Percentiles rank a stretch among this genome's conserved stretches.
Conservation (phyloP, 352 stramenopile species). For the Discostella stelligera region DNA sequence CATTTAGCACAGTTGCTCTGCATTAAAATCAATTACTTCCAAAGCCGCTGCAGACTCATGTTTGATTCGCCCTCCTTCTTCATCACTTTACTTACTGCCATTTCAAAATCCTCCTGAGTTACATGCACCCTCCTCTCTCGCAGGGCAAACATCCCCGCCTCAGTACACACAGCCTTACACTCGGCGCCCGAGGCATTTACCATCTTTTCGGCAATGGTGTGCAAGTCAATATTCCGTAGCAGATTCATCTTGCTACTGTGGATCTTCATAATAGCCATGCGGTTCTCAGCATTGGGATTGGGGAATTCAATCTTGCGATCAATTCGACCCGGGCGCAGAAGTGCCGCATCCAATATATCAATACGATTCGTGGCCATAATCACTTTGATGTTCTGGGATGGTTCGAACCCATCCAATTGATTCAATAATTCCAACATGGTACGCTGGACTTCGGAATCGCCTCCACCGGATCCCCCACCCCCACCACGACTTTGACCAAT, state of each 20-base stretch:
- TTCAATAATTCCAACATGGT: conserved; percentile 99
- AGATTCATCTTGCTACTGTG: conserved; percentile 99
- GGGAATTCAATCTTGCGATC: conserved; percentile 99
- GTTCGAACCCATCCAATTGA: conserved; percentile 95
- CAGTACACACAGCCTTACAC: conserved; percentile 99
- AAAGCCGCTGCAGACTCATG: conserved; percentile 99
- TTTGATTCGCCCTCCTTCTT: conserved; percentile 98
- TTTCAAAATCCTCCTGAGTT: conserved; percentile 99
- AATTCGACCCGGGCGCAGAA: conserved; percentile 96
- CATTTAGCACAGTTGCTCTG: background rate
- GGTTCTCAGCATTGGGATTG: conserved; percentile 93
- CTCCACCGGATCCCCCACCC: conserved; percentile 83
- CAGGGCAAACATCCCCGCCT: conserved; percentile 99
- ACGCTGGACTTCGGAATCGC: conserved; percentile 98
- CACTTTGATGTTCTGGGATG: conserved; percentile 97
- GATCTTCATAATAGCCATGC: conserved; percentile 97
- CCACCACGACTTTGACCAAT: conserved; percentile 93
- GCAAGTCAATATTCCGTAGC: conserved; percentile 97
- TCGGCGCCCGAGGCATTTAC: conserved; percentile 95
- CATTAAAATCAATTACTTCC: conserved; percentile 89
- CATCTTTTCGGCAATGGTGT: conserved; percentile 98
- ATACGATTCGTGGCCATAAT: conserved; percentile 99
- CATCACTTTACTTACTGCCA: conserved; percentile 99
- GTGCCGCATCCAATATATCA: conserved; percentile 96
- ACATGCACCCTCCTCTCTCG: conserved; percentile 98